Evolutionary conservation across 192 early-diverging fungal genomes (phyloP).

Genomic region (Rhizophagus clarus): DNA sequence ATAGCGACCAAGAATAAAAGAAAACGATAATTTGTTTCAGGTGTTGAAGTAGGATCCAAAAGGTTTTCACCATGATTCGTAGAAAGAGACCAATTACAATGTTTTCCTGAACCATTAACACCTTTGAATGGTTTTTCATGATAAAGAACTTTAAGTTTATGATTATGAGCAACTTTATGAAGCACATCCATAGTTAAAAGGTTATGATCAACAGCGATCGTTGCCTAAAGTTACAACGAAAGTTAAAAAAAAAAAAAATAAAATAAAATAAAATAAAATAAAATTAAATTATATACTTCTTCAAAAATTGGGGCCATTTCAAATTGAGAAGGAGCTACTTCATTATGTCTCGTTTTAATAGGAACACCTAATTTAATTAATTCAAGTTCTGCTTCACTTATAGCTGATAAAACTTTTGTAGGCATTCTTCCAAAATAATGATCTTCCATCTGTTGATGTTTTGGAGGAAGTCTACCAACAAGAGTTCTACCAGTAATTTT

Average conservation of each 20-base stretch:
- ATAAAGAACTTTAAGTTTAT: conserved; percentile 96
- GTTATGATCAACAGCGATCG: conserved; percentile 98
- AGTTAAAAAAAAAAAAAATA: neutral
- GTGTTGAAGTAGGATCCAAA: conserved; percentile 91
- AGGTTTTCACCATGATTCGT: conserved; percentile 97
- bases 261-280: neutral
- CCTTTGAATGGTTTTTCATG: conserved; percentile 99
- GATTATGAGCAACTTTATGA: conserved; percentile 95
- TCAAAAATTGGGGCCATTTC: conserved; percentile 99
- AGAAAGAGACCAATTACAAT: conserved; percentile 97
- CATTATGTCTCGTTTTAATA: conserved; percentile 99
- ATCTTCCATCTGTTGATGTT: conserved; percentile 99
- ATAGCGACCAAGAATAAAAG: conserved; percentile 91
- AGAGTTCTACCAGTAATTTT: conserved; percentile 96
- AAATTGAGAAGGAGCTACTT: conserved; percentile 98
- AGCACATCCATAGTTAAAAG: conserved; percentile 96
- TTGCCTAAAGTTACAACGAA: conserved; percentile 59
- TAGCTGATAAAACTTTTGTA: conserved; percentile 84
- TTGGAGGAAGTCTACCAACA: conserved; percentile 90
- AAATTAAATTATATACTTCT: conserved; percentile 45
- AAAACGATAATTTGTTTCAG: conserved; percentile 99
- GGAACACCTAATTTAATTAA: conserved; percentile 93
- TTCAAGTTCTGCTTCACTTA: conserved; percentile 95
- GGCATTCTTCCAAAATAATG: conserved; percentile 99
- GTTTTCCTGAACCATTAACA: conserved; percentile 98